Evolutionary conservation across 1,284 basidiomycete species (phyloP), one percentile per base, ranked within the genome.

Genomic region (Fomitiporia mediterranea): DNA sequence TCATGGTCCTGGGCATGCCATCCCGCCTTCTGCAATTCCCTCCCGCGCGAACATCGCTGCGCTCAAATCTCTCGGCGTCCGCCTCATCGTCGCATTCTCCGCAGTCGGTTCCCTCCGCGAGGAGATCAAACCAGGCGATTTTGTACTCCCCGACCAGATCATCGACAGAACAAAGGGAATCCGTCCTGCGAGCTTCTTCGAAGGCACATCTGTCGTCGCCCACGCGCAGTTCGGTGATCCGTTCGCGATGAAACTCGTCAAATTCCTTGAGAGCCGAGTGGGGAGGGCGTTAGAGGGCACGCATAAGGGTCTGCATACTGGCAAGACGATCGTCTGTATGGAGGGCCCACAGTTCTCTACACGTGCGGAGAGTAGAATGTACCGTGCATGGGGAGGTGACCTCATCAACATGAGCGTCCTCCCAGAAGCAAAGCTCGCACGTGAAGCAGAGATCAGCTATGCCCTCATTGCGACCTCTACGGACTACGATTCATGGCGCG

Each of bases 131-230:
- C 92, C 92, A 0, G 91, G 94, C 40, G 86, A 95, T 64, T 94
- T 98, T 69, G 79, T 86, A 52, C 82, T 99, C 46, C 95, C 96
- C 0, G 79, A 81, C 53, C 95, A 98, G 71, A 92, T 98, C 73
- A 98, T 99, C 69, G 95, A 99, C 72, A 83, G 96, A 51, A 98
- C 96, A 19, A 98, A 98, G 73, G 92, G 93, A 11, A 75, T 97
- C 44, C 81, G 95, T 30, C 84, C 89, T 0, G 79, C 86, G 8
- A 90, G 84, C 28, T 99, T 92, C 77, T 99, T 99, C 69, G 84
- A 93, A 60, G 84, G 81, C 56, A 81, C 85, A 46, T 80, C 75
- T 53, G 72, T 98, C 59, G 95, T 98, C 56, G 94, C 91, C 0
- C 96, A 99, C 69, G 89, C 94, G 8, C 84, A 89, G 68, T 98